Conservation (phyloP, 371 early-diverging fungal genomes). For the Apophysomyces variabilis region DNA sequence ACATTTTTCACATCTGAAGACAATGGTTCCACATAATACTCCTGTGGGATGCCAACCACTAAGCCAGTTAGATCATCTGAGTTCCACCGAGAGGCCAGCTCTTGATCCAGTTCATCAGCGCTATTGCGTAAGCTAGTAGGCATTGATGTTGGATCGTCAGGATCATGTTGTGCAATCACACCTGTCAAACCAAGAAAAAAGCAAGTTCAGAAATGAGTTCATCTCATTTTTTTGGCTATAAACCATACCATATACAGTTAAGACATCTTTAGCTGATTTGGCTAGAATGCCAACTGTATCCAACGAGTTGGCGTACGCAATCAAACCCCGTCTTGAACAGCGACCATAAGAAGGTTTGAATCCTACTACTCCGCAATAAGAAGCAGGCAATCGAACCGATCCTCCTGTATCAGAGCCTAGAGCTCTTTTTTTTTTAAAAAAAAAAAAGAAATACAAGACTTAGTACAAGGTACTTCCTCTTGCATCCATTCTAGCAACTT, state of each 20-base stretch:
- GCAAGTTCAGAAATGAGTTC: background rate
- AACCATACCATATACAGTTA: slow-evolving; percentile 56
- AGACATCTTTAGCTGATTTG: slow-evolving; percentile 57
- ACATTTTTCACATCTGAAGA: slow-evolving; percentile 48
- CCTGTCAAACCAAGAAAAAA: slow-evolving; percentile 34
- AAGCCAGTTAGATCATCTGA: slow-evolving; percentile 55
- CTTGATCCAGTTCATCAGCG: slow-evolving; percentile 32
- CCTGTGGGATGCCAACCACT: slow-evolving; percentile 77
- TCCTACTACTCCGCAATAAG: slow-evolving; percentile 93
- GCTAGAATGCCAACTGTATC: slow-evolving; percentile 89
- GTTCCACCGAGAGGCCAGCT: slow-evolving; percentile 23
- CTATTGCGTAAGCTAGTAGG: slow-evolving; percentile 28
- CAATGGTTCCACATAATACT: slow-evolving; percentile 80
- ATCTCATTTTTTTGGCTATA: background rate
- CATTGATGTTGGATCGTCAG: slow-evolving; percentile 66
- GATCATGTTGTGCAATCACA: slow-evolving; percentile 60
- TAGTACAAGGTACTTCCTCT: too few species aligned
- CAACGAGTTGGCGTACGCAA: slow-evolving; percentile 87
- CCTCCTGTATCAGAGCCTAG: slow-evolving; percentile 96
- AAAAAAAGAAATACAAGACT: background rate
- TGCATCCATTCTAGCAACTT: slow-evolving; percentile 34
- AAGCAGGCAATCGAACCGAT: slow-evolving; percentile 90
- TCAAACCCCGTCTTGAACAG: slow-evolving; percentile 86
- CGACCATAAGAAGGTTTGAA: slow-evolving; percentile 94
- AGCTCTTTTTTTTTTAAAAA: slow-evolving; percentile 48